Evolutionary conservation across 2,329 filamentous ascomycete genomes (phyloP), one percentile per base, ranked within the genome.

Genomic region (Pestalotiopsis sp.): DNA sequence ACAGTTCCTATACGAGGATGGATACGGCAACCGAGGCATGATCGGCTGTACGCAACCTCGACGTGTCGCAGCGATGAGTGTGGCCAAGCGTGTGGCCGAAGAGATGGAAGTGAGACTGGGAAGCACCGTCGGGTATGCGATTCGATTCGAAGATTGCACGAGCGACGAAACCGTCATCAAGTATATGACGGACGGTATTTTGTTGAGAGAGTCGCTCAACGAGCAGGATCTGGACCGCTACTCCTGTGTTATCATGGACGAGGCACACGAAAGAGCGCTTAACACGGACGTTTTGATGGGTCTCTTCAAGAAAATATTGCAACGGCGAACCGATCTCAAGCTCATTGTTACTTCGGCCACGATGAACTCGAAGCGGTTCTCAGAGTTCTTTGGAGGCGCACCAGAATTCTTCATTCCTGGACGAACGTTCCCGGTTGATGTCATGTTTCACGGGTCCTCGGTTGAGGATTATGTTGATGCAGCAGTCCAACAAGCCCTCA

Each of bases 181-280:
- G 81, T 99, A 99, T 80, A 98, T 99, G 95, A 99, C 96, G 0
- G 97, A 99, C 76, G 96, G 96, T 83, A 93, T 99, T 25, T 84
- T 99, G 59, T 87, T 99, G 39, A 89, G 96, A 82, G 97, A 99
- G 77, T 98, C 94, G 5, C 86, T 99, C 12, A 95, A 94, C 69
- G 95, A 98, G 79, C 90, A 92, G 6, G 95, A 99, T 78, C 85
- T 99, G 60, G 96, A 98, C 80, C 93, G 93, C 72, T 99, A 99
- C 79, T 97, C 95, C 14, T 98, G 95, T 78, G 94, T 99, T 75
- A 99, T 99, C 80, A 99, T 99, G 96, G 96, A 99, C 78, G 96
- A 99, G 83, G 97, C 96, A 4, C 96, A 99, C 86, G 96, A 99
- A 81, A 89, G 96, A 79, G 95, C 96, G 1, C 83, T 99, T 64